These are phyloP conservation scores for Calycina herbarum DNA, from an alignment of 2,329 filamentous ascomycete genomes.

Conservation along the genomic window DNA sequence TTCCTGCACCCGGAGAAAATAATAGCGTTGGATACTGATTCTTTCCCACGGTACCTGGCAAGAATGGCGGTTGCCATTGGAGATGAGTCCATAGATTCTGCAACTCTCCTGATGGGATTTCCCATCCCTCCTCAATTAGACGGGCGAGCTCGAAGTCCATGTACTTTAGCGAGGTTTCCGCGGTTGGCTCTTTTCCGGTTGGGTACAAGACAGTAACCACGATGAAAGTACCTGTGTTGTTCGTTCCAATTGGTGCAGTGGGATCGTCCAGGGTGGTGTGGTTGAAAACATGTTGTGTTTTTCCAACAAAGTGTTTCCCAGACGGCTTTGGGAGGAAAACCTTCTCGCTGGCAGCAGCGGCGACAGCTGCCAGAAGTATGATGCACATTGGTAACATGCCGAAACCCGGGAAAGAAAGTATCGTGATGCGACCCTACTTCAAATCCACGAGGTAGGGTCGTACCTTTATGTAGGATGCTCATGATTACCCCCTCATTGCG, in stretches of 20 bases:
- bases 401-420: no score
- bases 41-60: neutral
- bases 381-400: no score
- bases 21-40: neutral
- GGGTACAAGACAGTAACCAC: conserved; percentile 1
- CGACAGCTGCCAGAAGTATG: neutral
- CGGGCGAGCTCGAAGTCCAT: neutral
- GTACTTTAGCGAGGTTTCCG: conserved; percentile 1
- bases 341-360: neutral
- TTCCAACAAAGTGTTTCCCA: neutral
- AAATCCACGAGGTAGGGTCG: no score
- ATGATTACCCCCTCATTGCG: no score
- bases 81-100: neutral
- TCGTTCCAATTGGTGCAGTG: neutral
- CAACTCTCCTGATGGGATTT: neutral
- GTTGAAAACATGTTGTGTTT: conserved; percentile 5
- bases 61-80: neutral
- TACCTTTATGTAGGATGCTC: no score
- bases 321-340: neutral
- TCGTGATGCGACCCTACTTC: no score
- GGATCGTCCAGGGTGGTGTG: neutral
- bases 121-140: neutral
- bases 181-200: neutral
- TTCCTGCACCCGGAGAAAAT: neutral
- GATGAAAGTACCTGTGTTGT: neutral